Conservation (phyloP, 192 early-diverging fungal species). For the Lunasporangiospora selenospora region DNA sequence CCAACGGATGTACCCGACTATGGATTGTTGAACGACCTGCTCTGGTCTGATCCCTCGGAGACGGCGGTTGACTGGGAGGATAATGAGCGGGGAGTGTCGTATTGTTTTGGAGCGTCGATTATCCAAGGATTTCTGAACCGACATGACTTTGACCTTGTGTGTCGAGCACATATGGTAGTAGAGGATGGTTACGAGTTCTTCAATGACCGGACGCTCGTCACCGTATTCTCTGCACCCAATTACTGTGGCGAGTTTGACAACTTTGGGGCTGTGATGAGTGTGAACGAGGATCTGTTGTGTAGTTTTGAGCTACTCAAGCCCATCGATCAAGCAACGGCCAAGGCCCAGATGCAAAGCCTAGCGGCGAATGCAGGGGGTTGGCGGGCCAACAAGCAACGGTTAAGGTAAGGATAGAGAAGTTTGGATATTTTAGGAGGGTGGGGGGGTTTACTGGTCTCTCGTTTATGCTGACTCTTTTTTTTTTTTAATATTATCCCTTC, state of each 20-base stretch:
- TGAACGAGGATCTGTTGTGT: conserved; percentile 89
- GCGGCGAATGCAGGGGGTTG: conserved; percentile 40
- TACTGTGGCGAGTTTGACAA: conserved; percentile 98
- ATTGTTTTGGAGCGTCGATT: conserved; percentile 87
- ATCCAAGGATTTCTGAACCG: conserved; percentile 83
- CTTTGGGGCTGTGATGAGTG: conserved; percentile 89
- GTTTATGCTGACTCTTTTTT: not conserved
- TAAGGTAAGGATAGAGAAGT: conserved; percentile 27
- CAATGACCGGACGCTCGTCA: conserved; percentile 87
- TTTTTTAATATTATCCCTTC: no score
- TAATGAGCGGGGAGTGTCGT: conserved; percentile 94
- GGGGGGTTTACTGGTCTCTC: not conserved
- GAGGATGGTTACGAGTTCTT: conserved; percentile 99
- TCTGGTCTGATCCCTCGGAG: conserved; percentile 95
- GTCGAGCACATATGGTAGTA: conserved; percentile 95
- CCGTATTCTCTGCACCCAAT: conserved; percentile 95
- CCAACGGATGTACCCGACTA: conserved; percentile 93
- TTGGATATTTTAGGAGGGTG: not conserved
- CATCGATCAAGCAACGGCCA: conserved; percentile 43
- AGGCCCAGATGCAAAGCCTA: conserved; percentile 47
- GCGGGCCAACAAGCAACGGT: conserved; percentile 42
- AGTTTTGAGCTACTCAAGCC: conserved; percentile 85
- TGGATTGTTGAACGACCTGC: conserved; percentile 87
- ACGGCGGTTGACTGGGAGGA: conserved; percentile 83
- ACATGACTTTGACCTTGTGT: conserved; percentile 92